These are phyloP conservation scores for Pseudogymnoascus sp. DNA, from an alignment of 2,329 filamentous ascomycete species.

Conservation along the genomic window DNA sequence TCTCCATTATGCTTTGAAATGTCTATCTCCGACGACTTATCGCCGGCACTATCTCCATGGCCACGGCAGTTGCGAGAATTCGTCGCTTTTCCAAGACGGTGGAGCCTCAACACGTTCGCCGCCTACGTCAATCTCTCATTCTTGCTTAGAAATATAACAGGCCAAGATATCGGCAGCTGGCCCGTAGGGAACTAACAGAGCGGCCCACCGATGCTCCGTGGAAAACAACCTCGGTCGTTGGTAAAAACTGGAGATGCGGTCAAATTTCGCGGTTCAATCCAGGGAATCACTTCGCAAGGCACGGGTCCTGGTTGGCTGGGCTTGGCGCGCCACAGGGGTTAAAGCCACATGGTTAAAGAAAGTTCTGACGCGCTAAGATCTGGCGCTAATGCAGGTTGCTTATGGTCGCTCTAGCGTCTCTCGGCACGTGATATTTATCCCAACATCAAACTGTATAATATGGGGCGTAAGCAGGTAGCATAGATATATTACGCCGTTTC, in stretches of 20 bases:
- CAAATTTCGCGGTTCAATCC: background rate
- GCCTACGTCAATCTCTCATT: background rate
- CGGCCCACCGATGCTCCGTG: background rate
- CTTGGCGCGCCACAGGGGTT: background rate
- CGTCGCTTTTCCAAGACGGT: background rate
- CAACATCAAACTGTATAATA: background rate
- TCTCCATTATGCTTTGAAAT: background rate
- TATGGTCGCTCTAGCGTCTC: background rate
- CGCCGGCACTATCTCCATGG: background rate
- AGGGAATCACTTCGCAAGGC: background rate
- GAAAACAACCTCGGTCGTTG: background rate
- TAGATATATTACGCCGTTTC: background rate
- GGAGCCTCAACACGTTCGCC: background rate
- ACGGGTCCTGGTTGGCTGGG: background rate
- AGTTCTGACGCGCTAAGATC: background rate
- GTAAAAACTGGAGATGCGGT: background rate
- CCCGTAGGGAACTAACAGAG: background rate
- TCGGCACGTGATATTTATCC: background rate
- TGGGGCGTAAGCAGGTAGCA: background rate
- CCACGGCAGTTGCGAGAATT: background rate
- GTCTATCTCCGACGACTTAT: background rate
- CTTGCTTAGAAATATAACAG: background rate
- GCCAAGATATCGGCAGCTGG: background rate
- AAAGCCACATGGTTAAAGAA: conserved; percentile 1
- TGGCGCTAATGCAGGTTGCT: background rate